phyloP scores from a whole-genome alignment of 2,329 filamentous ascomycete species.

The Verticillium zaregamsianum region DNA sequence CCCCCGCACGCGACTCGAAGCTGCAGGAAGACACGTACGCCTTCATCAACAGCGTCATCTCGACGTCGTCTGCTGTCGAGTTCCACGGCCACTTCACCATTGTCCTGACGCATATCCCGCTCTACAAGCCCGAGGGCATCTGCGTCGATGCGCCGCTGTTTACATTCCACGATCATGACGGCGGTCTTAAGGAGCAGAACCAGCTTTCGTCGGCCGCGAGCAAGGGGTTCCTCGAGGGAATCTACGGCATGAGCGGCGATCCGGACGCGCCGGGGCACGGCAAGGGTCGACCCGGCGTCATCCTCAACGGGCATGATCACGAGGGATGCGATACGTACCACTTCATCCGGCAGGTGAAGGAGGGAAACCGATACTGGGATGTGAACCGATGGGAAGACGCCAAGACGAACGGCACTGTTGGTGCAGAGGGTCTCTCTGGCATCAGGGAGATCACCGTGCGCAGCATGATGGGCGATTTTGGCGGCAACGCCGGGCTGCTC shows the following conservation, averaged over 20 bases:
- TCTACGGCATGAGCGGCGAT: conserved; percentile 73
- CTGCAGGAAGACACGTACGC: conserved; percentile 74
- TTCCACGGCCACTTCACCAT: conserved; percentile 69
- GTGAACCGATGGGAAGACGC: conserved; percentile 44
- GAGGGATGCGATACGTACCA: conserved; percentile 90
- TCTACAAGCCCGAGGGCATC: conserved; percentile 77
- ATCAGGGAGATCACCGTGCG: conserved; percentile 88
- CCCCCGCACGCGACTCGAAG: conserved; percentile 61
- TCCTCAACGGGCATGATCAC: conserved; percentile 93
- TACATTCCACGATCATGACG: conserved; percentile 64
- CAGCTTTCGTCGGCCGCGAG: conserved; percentile 73
- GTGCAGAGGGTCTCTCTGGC: conserved; percentile 47
- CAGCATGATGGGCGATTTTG: conserved; percentile 97
- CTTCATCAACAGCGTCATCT: conserved; percentile 69
- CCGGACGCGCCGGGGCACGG: conserved; percentile 54
- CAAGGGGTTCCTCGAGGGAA: conserved; percentile 73
- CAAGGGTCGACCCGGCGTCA: conserved; percentile 66
- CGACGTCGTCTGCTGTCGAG: conserved; percentile 56
- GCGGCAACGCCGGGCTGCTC: conserved; percentile 85
- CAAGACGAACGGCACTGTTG: conserved; percentile 28
- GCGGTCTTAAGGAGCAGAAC: conserved; percentile 84
- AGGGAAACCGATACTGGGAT: conserved; percentile 41
- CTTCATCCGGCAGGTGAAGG: conserved; percentile 62
- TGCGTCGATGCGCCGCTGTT: conserved; percentile 86
- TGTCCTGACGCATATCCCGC: conserved; percentile 85